Percentiles rank a stretch among this genome's conserved stretches.
These are phyloP conservation scores for Hirschfeldia incana DNA, from an alignment of 345 rosid genomes.

Conservation along the genomic window DNA sequence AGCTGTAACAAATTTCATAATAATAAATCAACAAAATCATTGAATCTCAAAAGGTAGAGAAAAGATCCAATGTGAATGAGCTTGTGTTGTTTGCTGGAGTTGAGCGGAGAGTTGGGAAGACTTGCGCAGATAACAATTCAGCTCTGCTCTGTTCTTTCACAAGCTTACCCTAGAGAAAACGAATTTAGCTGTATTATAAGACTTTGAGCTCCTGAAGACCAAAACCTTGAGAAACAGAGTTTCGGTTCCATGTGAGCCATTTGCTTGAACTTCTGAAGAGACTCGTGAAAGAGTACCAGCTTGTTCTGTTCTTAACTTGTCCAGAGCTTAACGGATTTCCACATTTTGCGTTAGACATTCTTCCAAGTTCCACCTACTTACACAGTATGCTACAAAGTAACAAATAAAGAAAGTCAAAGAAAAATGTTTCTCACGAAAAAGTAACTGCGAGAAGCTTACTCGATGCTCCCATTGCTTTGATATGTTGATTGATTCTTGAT, in stretches of 20 bases:
- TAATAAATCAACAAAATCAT: background rate
- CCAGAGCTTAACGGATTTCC: constrained; percentile 69
- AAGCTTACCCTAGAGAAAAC: constrained; percentile 57
- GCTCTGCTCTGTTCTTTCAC: constrained; percentile 84
- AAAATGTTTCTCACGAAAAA: background rate
- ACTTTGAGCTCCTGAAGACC: background rate
- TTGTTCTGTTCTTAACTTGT: constrained; percentile 76
- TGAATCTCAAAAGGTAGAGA: background rate
- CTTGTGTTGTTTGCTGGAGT: constrained; percentile 78
- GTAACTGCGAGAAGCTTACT: constrained; percentile 56
- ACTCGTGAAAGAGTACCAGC: constrained; percentile 35
- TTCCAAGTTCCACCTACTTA: too few species aligned
- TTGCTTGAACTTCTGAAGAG: constrained; percentile 34
- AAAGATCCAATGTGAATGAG: constrained; percentile 20
- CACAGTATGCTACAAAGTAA: constrained; percentile 13
- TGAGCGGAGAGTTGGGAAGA: constrained; percentile 76
- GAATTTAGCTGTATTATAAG: background rate
- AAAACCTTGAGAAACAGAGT: constrained; percentile 60
- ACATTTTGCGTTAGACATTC: constrained; percentile 85
- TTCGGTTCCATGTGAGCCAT: constrained; percentile 46
- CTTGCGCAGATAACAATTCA: constrained; percentile 78
- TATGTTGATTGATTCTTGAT: constrained; percentile 63
- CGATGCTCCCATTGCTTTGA: constrained; percentile 84
- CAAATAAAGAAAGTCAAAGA: background rate
- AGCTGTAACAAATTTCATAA: constrained; percentile 50